These are phyloP conservation scores for Ceratorhiza oryzae-sativae DNA, from an alignment of 1,284 basidiomycete species.

Conservation along the genomic window DNA sequence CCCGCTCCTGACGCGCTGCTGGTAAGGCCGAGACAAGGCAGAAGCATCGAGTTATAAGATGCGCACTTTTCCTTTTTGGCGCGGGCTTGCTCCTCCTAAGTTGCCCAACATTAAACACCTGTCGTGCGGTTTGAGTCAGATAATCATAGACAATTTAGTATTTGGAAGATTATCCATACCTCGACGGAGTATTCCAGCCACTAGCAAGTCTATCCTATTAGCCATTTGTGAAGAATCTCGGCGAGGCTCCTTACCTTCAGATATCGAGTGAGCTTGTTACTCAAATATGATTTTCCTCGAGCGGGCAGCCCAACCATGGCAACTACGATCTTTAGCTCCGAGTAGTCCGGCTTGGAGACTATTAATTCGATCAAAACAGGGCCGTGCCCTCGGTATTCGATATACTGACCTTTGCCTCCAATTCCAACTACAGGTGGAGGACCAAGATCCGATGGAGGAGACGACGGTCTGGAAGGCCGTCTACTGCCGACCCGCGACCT, in stretches of 20 bases:
- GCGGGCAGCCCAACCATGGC: constrained; percentile 94
- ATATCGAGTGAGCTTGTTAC: constrained; percentile 84
- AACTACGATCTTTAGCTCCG: constrained; percentile 97
- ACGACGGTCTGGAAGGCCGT: constrained; percentile 69
- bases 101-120: constrained; percentile 99
- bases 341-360: constrained; percentile 98
- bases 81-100: constrained; percentile 82
- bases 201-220: constrained; percentile 54
- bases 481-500: constrained; percentile 71
- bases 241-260: constrained; percentile 62
- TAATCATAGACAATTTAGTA: not conserved
- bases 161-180: constrained; percentile 54
- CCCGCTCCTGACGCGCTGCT: constrained; percentile 62
- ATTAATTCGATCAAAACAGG: constrained; percentile 15
- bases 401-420: constrained; percentile 70
- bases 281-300: constrained; percentile 83
- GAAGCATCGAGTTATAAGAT: not conserved
- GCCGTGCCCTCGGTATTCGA: constrained; percentile 31
- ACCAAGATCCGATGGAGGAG: constrained; percentile 54
- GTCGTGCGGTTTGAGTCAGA: constrained; percentile 37
- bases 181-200: constrained; percentile 99
- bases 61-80: constrained; percentile 72
- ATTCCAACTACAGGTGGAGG: constrained; percentile 81
- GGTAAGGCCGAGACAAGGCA: not conserved
- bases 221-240: constrained; percentile 22